Percentiles rank a stretch among this genome's conserved stretches.
phyloP scores from a whole-genome alignment of 2,329 filamentous ascomycete genomes.

The Coleophoma eucalyptorum region DNA sequence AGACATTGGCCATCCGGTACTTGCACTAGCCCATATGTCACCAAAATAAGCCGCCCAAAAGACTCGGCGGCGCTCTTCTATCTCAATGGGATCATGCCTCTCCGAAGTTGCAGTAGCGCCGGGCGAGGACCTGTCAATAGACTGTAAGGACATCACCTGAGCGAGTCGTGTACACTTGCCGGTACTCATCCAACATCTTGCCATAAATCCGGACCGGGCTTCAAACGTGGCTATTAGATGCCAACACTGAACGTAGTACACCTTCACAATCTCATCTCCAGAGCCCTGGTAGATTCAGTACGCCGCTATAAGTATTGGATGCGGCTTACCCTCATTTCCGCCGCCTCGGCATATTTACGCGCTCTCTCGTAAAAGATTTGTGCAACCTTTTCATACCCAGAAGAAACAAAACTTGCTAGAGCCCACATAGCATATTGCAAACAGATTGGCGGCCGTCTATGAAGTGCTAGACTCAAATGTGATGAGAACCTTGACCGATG shows the following conservation, averaged over 20 bases:
- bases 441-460: slow-evolving; percentile 76
- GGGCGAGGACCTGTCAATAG: slow-evolving; percentile 68
- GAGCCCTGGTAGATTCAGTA: slow-evolving; percentile 44
- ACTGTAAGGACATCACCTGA: slow-evolving; percentile 83
- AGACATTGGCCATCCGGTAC: slow-evolving; percentile 84
- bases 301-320: not conserved
- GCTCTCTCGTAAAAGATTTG: slow-evolving; percentile 79
- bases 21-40: slow-evolving; percentile 82
- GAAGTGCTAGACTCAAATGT: slow-evolving; percentile 66
- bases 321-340: slow-evolving; percentile 69
- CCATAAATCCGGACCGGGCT: slow-evolving; percentile 81
- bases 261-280: slow-evolving; percentile 74
- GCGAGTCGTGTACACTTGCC: slow-evolving; percentile 67
- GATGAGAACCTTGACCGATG: slow-evolving; percentile 73
- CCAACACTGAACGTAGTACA: slow-evolving; percentile 83
- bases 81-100: slow-evolving; percentile 80
- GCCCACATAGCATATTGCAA: slow-evolving; percentile 87
- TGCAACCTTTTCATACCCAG: slow-evolving; percentile 69
- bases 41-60: slow-evolving; percentile 85
- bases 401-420: slow-evolving; percentile 66
- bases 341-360: slow-evolving; percentile 76
- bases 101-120: no score
- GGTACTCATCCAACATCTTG: slow-evolving; percentile 77
- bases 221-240: slow-evolving; percentile 71
- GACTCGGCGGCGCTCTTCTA: slow-evolving; percentile 74